These are phyloP conservation scores for Metarhizium guizhouense DNA, from an alignment of 2,329 filamentous ascomycete genomes.

Conservation along the genomic window DNA sequence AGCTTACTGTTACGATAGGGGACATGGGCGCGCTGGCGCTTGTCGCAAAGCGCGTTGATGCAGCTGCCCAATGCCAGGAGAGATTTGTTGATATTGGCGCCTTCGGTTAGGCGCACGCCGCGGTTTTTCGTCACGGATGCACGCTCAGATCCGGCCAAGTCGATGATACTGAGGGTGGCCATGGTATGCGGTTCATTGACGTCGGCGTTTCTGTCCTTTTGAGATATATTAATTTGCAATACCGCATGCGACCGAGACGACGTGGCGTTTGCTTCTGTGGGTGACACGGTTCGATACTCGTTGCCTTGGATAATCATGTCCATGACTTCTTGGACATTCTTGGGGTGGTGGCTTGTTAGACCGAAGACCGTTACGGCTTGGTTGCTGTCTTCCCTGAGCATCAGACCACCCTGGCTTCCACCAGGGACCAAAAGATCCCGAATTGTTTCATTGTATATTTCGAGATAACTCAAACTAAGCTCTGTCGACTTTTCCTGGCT, in stretches of 20 bases:
- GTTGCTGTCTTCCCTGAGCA: slow-evolving; percentile 90
- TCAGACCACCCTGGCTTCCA: slow-evolving; percentile 73
- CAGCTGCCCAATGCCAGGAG: slow-evolving; percentile 89
- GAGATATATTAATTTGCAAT: slow-evolving; percentile 90
- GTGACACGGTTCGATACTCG: slow-evolving; percentile 88
- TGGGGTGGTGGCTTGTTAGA: slow-evolving; percentile 82
- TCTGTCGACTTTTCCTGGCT: slow-evolving; percentile 83
- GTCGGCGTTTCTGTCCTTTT: slow-evolving; percentile 86
- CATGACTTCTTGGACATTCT: slow-evolving; percentile 94
- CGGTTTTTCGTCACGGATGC: slow-evolving; percentile 96
- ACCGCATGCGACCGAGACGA: slow-evolving; percentile 96
- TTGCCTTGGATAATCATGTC: slow-evolving; percentile 97
- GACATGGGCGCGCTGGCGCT: slow-evolving; percentile 83
- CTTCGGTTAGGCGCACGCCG: slow-evolving; percentile 82
- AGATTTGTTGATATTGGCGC: slow-evolving; percentile 99
- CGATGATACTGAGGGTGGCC: slow-evolving; percentile 97
- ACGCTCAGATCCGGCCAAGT: slow-evolving; percentile 89
- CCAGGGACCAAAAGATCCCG: slow-evolving; percentile 85
- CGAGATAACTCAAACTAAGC: slow-evolving; percentile 85
- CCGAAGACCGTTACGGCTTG: slow-evolving; percentile 87
- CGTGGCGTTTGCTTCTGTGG: slow-evolving; percentile 93
- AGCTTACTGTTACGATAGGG: slow-evolving; percentile 98
- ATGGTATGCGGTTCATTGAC: slow-evolving; percentile 95
- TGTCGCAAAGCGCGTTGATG: slow-evolving; percentile 96
- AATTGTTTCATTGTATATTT: slow-evolving; percentile 99